Base-by-base conservation (phyloP, 225 moss, liverwort and hornwort genomes). In the Rhytidiadelphus loreus region DNA sequence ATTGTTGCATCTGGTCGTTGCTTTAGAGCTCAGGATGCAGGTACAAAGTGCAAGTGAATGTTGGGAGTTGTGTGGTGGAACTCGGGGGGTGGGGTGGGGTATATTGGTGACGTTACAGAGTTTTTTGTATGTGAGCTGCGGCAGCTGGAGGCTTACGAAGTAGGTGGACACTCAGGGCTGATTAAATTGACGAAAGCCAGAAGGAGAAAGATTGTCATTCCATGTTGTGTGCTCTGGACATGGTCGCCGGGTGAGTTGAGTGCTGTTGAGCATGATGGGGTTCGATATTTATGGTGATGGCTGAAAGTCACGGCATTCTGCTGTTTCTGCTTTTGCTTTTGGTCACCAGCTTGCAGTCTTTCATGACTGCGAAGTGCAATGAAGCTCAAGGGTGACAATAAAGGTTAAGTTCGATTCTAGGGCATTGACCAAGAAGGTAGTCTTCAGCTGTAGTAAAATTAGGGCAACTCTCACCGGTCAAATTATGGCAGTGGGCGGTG, bases 361-460 rank as follows among this genome's bases (percentile, higher is more conserved):
- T 84, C n/a, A 86, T 85, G 84, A 82, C 84, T 74, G 84, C 55
- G 32, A 90, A 85, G 23, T 80, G 76, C 80, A 85, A 90, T 87
- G 90, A 87, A 77, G 66, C 81, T 84, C 57, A 77, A 85, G 84
- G 61, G 62, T 62, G 86, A 76, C 81, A 71, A 56, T 71, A 79
- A 63, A 86, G 69, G 30, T 37, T 86, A 48, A 75, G 86, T 65
- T 86, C 80, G 80, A 46, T 86, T 90, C 76, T 83, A 90, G 87
- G 90, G 84, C 87, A 92, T 90, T 87, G 77, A 89, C 53, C 87
- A 70, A 80, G 74, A 37, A 64, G 88, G 88, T 79, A 79, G 61
- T 66, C 68, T 59, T 84, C 72, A 86, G 83, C 74, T 90, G 50
- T 66, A 69, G 74, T 44, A 59, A 53, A 75, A 63, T 87, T 89